Base-by-base conservation (phyloP, 1,139 yeast species). In the Blastobotrys aristatus region DNA sequence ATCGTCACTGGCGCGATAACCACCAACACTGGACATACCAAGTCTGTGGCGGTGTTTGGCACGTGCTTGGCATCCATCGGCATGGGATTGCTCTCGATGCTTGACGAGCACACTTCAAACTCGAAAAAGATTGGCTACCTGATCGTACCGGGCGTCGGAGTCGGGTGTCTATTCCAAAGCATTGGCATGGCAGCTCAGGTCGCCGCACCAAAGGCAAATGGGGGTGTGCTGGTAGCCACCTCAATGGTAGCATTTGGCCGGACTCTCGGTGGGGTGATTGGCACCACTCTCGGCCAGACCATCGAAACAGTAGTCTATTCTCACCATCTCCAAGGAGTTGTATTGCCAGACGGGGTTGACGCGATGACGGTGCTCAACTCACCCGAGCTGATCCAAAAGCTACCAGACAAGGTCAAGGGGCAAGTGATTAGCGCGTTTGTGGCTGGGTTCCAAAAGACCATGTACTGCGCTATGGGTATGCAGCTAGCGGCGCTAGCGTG, bases 101-200 rank as follows among this genome's bases (percentile, higher is more conserved):
- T 62, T 69, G 4, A 58, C 66, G 43, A 68, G 72, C 35, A 55
- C 34, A 36, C 53, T 14, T 20, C 52, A 7, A 14, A 43, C 4
- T 32, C 48, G 7, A 32, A 50, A 39, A 45, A 53, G 39, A 77
- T 82, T 50, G 88, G 88, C 0, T 65, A 73, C 11, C 62, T 75
- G 36, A 75, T 82, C 29, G 57, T 79, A 4, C 70, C 73, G 5
- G 88, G 88, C 48, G 58, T 79, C 21, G 73, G 80, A 0, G 65
- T 75, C 43, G 88, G 89, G 1, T 55, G 74, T 20, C 68, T 70
- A 44, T 69, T 80, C 56, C 89, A 81, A 61, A 66, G 79, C 30
- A 63, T 77, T 1, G 56, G 77, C 40, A 59, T 82, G 20, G 66
- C 79, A 14, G 72, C 76, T 6, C 88, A 82, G 58, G 59, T 81